Evolutionary conservation across 176 grass and related monocot genomes (phyloP), one percentile per base, ranked within the genome.

Genomic region (Oryza glumipatula): DNA sequence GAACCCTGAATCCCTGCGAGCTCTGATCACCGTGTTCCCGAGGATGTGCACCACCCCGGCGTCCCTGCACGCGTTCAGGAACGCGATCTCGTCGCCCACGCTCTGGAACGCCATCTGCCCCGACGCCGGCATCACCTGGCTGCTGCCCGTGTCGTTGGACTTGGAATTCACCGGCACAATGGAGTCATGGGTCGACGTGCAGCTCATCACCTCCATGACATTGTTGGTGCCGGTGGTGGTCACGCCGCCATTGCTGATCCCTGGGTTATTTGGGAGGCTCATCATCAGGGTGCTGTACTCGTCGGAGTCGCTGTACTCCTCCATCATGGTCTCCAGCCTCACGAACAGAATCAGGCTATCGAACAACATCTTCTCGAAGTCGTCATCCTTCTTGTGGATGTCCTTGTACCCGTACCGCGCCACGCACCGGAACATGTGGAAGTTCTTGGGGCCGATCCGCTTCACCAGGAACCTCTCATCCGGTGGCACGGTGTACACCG

Each of bases 371-470:
- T 88, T 88, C 58, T 97, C 95, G 0, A 94, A 92, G 58, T 91
- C 86, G 15, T 97, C 95, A 3, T 94, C 90, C 81, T 94, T 92
- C 80, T 72, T 87, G 61, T 92, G 92, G 38, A 92, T 74, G 76
- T 97, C 95, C 81, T 97, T 94, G 77, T 97, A 97, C 7, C 95
- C 92, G 12, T 93, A 97, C 30, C 95, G 74, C 0, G 86, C 95
- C 65, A 98, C 92, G 0, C 95, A 98, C 0, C 92, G 78, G 30
- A 98, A 98, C 86, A 98, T 90, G 68, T 90, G 89, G 63, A 89
- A 94, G 87, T 91, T 86, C 51, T 90, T 90, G 32, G 88, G 90
- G n/a, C 90, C 92, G 0, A 94, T 88, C 58, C 88, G 54, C 67
- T 79, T 88, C 70, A 98, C 90, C 28, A 94, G 73, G 88, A 94